phyloP scores from a whole-genome alignment of 768 basidiomycete genomes.

The Amanita muscaria region DNA sequence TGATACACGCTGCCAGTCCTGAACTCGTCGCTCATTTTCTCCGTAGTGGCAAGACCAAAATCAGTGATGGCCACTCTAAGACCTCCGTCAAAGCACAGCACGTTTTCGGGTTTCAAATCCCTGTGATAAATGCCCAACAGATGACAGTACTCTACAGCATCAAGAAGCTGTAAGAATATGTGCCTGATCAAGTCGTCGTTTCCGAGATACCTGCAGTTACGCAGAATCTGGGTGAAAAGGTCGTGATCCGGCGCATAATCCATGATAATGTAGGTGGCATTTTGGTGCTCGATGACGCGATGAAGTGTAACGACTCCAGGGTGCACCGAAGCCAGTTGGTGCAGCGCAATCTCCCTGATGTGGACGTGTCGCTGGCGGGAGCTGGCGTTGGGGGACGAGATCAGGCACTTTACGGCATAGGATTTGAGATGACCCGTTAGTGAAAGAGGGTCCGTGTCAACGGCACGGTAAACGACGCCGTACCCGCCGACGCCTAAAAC shows the following conservation, averaged over 20 bases:
- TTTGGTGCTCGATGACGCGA: conserved; percentile 79
- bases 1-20: conserved; percentile 95
- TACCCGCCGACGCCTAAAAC: conserved; percentile 93
- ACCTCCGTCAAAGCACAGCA: conserved; percentile 81
- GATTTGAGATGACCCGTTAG: conserved; percentile 33
- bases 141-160: conserved; percentile 94
- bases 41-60: conserved; percentile 91
- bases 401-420: conserved; percentile 92
- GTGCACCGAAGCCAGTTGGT: conserved; percentile 70
- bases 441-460: conserved; percentile 48
- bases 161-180: conserved; percentile 91
- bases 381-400: conserved; percentile 41
- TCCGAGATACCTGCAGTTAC: conserved; percentile 78
- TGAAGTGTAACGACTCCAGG: conserved; percentile 88
- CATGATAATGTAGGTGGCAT: conserved; percentile 88
- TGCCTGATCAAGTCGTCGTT: conserved; percentile 83
- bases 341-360: conserved; percentile 86
- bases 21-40: conserved; percentile 82
- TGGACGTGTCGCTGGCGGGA: conserved; percentile 73
- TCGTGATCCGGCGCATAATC: conserved; percentile 92
- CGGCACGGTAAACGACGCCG: conserved; percentile 90
- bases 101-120: conserved; percentile 96
- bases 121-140: conserved; percentile 92
- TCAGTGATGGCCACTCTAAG: conserved; percentile 84
- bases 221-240: conserved; percentile 90